phyloP scores from a whole-genome alignment of 768 basidiomycete genomes.

The Boletus sensibilis region DNA sequence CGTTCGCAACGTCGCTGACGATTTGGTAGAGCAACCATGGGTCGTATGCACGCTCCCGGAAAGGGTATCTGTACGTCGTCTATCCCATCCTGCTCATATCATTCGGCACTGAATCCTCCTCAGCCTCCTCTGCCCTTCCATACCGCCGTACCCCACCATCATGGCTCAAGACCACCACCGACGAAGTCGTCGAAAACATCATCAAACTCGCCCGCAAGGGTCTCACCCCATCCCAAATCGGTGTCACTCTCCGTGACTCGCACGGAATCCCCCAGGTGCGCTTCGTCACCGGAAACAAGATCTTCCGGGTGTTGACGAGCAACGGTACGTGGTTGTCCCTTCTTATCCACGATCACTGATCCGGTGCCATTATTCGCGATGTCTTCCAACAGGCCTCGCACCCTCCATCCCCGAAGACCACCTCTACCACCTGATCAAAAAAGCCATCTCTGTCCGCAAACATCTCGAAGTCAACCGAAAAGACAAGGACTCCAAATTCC shows the following conservation, averaged over 20 bases:
- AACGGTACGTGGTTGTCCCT: slow-evolving; percentile 61
- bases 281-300: slow-evolving; percentile 99
- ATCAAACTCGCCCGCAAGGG: slow-evolving; percentile 97
- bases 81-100: not conserved
- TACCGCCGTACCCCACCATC: slow-evolving; percentile 93
- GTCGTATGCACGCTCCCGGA: slow-evolving; percentile 99
- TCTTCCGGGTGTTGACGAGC: slow-evolving; percentile 94
- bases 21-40: slow-evolving; percentile 57
- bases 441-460: slow-evolving; percentile 98
- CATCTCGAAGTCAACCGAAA: slow-evolving; percentile 97
- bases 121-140: slow-evolving; percentile 87
- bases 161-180: slow-evolving; percentile 96
- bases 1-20: slow-evolving; percentile 14
- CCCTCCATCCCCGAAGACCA: slow-evolving; percentile 99
- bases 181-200: slow-evolving; percentile 95
- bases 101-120: slow-evolving; percentile 37
- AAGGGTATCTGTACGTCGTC: slow-evolving; percentile 95
- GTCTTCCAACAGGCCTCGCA: slow-evolving; percentile 68
- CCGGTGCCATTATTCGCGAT: not conserved
- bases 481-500: slow-evolving; percentile 97
- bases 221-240: slow-evolving; percentile 96
- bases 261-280: slow-evolving; percentile 98
- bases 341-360: not conserved
- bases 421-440: slow-evolving; percentile 99
- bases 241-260: slow-evolving; percentile 96